phyloP scores from a whole-genome alignment of 2,329 filamentous ascomycete genomes.

The Paecilomyces sp. region DNA sequence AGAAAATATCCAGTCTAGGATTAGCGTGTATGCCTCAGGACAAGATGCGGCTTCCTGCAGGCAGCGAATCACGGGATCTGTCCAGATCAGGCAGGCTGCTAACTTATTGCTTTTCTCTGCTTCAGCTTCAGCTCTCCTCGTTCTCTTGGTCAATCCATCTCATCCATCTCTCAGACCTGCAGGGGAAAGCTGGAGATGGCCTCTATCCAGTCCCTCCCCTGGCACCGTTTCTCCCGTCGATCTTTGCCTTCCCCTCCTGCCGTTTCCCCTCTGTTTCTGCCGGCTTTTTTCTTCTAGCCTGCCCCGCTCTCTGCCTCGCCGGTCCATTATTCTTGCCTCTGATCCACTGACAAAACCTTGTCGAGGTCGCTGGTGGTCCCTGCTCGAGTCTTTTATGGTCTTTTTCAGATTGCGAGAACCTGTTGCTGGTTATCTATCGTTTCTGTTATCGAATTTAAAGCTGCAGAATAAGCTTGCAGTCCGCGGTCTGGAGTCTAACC shows the following conservation, averaged over 20 bases:
- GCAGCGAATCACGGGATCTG: background rate
- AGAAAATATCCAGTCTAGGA: background rate
- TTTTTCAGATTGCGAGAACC: background rate
- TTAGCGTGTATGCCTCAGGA: background rate
- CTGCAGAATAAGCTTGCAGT: background rate
- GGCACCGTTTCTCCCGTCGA: background rate
- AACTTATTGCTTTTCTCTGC: background rate
- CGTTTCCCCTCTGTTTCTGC: background rate
- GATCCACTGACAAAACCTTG: conserved; percentile 1
- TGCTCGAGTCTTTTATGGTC: background rate
- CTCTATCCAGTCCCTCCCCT: background rate
- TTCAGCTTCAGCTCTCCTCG: background rate
- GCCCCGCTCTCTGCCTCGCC: background rate
- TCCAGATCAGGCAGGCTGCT: too few species aligned
- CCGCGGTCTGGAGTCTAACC: background rate
- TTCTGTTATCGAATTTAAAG: background rate
- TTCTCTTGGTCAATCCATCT: background rate
- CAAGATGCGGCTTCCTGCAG: background rate
- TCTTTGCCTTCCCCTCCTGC: background rate
- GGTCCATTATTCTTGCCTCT: background rate
- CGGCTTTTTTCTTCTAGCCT: conserved; percentile 1
- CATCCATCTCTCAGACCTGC: background rate
- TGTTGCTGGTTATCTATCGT: background rate
- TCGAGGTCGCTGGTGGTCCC: background rate
- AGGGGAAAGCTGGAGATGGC: background rate